Evolutionary conservation across 2,329 filamentous ascomycete species (phyloP).

Genomic region (Cordyceps militaris): DNA sequence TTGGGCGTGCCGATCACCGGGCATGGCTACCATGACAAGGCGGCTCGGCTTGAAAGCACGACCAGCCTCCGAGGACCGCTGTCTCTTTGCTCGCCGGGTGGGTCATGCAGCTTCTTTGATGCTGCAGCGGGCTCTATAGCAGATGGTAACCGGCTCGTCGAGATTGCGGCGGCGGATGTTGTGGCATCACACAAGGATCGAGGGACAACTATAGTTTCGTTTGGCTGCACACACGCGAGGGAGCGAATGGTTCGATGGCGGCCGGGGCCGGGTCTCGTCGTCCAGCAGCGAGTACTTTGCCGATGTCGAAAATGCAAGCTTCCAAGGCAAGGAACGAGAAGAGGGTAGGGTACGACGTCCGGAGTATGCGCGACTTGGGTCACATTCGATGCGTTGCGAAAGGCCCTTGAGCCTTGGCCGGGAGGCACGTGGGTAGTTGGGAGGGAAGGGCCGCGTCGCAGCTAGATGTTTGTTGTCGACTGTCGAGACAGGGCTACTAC

Average conservation of each 20-base stretch:
- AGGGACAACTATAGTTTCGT: not conserved
- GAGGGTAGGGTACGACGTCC: not conserved
- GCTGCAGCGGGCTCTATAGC: not conserved
- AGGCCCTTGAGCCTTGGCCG: not conserved
- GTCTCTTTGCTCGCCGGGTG: not conserved
- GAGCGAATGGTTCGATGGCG: not conserved
- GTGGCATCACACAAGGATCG: not conserved
- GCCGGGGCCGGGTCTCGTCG: not conserved
- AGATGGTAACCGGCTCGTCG: not conserved
- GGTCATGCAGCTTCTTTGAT: constrained; percentile 2
- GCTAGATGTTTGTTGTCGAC: not conserved
- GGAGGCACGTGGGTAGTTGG: not conserved
- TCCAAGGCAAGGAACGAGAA: not conserved
- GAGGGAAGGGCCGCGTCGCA: not conserved
- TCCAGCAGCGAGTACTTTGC: constrained; percentile 2
- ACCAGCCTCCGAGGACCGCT: not conserved
- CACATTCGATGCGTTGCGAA: constrained; percentile 5
- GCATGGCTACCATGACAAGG: constrained; percentile 17
- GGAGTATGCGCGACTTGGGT: not conserved
- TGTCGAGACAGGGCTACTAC: not conserved
- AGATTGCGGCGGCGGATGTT: not conserved
- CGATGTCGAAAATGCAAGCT: not conserved
- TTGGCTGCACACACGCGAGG: not conserved
- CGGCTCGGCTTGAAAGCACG: not conserved
- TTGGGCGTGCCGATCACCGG: constrained; percentile 29